Percentiles rank a stretch among this genome's conserved stretches.
phyloP scores from a whole-genome alignment of 495 filamentous ascomycete species.

The Hypoxylon lienhwacheense region DNA sequence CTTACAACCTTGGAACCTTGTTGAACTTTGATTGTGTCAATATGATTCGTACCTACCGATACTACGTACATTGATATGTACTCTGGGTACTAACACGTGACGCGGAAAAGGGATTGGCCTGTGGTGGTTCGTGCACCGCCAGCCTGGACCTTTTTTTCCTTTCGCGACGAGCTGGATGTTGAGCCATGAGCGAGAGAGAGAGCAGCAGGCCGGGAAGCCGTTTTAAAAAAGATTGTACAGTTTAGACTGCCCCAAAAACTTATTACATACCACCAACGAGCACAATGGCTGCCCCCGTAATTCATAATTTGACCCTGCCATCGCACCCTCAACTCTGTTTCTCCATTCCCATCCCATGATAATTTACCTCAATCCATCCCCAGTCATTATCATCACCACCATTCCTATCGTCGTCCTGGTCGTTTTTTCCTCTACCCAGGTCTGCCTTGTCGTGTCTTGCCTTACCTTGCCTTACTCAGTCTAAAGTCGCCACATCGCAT shows the following conservation, averaged over 20 bases:
- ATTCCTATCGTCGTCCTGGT: slow-evolving; percentile 28
- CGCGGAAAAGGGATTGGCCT: background rate
- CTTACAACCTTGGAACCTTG: too few relatives aligned
- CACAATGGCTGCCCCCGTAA: slow-evolving; percentile 43
- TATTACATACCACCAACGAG: slow-evolving; percentile 34
- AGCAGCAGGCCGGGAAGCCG: slow-evolving; percentile 21
- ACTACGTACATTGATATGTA: background rate
- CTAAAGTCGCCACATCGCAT: background rate
- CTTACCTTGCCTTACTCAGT: background rate
- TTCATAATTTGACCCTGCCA: slow-evolving; percentile 40
- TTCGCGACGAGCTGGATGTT: slow-evolving; percentile 30
- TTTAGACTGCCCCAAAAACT: slow-evolving; percentile 38
- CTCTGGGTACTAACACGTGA: slow-evolving; percentile 8
- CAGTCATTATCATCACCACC: slow-evolving; percentile 31
- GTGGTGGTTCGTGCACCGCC: slow-evolving; percentile 24
- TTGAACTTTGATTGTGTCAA: too few relatives aligned
- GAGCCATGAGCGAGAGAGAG: slow-evolving; percentile 21
- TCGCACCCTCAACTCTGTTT: slow-evolving; percentile 28
- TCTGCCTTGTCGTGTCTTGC: background rate
- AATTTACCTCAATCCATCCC: slow-evolving; percentile 7
- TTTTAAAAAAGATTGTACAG: slow-evolving; percentile 31
- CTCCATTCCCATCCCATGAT: slow-evolving; percentile 25
- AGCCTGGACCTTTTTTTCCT: slow-evolving; percentile 15
- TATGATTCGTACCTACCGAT: background rate
- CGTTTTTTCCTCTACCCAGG: slow-evolving; percentile 7